Base-by-base conservation (phyloP, 352 stramenopile genomes). In the Thalassiosira mediterranea region DNA sequence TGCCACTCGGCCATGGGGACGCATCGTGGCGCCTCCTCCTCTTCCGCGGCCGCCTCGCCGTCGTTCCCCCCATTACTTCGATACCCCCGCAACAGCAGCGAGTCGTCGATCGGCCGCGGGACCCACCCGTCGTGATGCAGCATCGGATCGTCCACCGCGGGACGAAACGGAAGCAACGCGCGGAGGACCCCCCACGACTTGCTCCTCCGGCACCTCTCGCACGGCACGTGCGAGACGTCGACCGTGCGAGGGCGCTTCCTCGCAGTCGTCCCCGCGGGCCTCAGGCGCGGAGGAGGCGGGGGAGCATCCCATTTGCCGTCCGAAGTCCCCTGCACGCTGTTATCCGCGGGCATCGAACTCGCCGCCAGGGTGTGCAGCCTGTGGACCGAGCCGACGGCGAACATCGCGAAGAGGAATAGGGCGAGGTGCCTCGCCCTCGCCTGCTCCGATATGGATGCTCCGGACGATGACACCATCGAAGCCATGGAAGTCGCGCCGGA, bases 1-100 rank as follows among this genome's bases (percentile, higher is more conserved):
- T 91, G 85, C 87, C 87, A 93, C 21, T 76, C 15, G 17, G 63
- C 73, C 64, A 88, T 84, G 5, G 84, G 84, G 13, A 84, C 34
- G 53, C 83, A 90, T 29, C 48, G n/a, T 42, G 59, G 23, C 15
- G 66, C 29, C 37, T 54, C 2, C n/a, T 58, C 10, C 38, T 11
- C 3, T 17, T 31, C 28, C 13, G 15, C 13, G 48, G 23, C 8
- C n/a, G 38, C 15, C 37, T 13, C 8, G 23, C 28, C 48, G 25
- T 19, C 15, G 17, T 51, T 59, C n/a, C n/a, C n/a, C n/a, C n/a
- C 4, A 5, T 48, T 8, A 25, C 13, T 26, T 34, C 48, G 29
- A 40, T 37, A 26, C 49, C 37, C 3, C 26, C 1, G 19, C 46
- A 31, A 31, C 51, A 52, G 15, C 34, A 8, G 26, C n/a, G 21